These are phyloP conservation scores for Heliosperma pusillum DNA, from an alignment of 148 eudicot species.

Conservation along the genomic window DNA sequence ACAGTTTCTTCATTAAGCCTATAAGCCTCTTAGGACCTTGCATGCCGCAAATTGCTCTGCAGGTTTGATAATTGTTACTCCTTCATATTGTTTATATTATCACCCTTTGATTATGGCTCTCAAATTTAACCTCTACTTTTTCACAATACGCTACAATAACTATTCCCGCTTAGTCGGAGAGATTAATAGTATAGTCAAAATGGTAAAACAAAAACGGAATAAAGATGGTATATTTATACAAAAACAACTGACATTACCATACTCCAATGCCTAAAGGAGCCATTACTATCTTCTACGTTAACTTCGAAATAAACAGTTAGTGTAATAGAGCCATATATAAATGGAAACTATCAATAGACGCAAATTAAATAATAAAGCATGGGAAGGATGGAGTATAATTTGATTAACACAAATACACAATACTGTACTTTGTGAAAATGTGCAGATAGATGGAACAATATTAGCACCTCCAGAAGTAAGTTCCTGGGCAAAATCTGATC, in stretches of 20 bases:
- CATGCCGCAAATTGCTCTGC: conserved; percentile 57
- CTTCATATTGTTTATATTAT: not conserved
- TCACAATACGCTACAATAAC: too few relatives aligned
- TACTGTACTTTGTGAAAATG: not conserved
- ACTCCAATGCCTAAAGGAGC: too few relatives aligned
- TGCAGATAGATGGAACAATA: conserved; percentile 67
- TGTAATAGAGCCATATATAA: too few relatives aligned
- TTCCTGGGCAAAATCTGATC: conserved; percentile 66
- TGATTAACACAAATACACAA: not conserved
- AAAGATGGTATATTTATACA: too few relatives aligned
- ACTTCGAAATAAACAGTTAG: too few relatives aligned
- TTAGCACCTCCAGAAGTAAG: conserved; percentile 53
- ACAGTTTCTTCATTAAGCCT: conserved; percentile 55
- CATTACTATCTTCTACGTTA: too few relatives aligned
- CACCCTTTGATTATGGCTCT: not conserved
- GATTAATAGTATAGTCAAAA: not conserved
- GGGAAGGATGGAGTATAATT: not conserved
- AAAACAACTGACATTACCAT: too few relatives aligned
- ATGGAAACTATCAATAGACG: too few relatives aligned
- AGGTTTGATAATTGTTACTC: conserved; percentile 34
- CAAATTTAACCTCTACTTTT: not conserved
- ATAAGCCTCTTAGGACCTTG: conserved; percentile 81
- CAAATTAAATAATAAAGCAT: too few relatives aligned
- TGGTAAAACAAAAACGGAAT: not conserved
- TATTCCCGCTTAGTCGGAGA: not conserved